Conservation (phyloP, 1,284 basidiomycete species). For the Retiboletus fuscus region DNA sequence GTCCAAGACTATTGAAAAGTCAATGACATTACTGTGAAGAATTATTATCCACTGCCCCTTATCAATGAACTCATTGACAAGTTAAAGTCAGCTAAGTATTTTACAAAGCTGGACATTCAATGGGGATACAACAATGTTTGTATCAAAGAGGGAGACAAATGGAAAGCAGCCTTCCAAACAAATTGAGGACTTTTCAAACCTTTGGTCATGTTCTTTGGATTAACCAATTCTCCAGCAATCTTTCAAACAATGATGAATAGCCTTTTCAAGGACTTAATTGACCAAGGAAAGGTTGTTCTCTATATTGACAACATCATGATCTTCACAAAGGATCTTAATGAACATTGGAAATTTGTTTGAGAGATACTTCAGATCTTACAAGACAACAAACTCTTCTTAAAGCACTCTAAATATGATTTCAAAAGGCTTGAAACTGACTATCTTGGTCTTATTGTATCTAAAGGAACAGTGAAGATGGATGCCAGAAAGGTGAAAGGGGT, state of each 20-base stretch:
- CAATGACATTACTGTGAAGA: slow-evolving; percentile 49
- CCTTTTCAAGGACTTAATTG: slow-evolving; percentile 30
- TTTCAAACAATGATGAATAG: slow-evolving; percentile 42
- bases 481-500: too few relatives aligned
- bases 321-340: slow-evolving; percentile 19
- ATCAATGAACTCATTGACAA: slow-evolving; percentile 28
- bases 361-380: background rate
- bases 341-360: slow-evolving; percentile 10
- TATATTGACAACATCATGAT: slow-evolving; percentile 44
- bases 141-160: background rate
- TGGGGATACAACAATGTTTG: background rate
- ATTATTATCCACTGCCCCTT: slow-evolving; percentile 46
- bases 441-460: background rate
- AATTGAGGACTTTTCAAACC: too few relatives aligned
- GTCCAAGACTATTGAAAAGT: slow-evolving; percentile 43
- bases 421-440: background rate
- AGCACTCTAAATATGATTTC: background rate
- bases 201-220: slow-evolving; percentile 54
- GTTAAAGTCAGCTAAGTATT: background rate
- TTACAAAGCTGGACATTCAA: slow-evolving; percentile 20
- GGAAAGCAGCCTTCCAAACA: slow-evolving; percentile 20
- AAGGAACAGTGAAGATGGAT: too few relatives aligned
- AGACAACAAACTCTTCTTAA: background rate
- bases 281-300: slow-evolving; percentile 14
- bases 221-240: slow-evolving; percentile 47